Base-by-base conservation (phyloP, 2,329 filamentous ascomycete species). In the Nannizzia gypsea region DNA sequence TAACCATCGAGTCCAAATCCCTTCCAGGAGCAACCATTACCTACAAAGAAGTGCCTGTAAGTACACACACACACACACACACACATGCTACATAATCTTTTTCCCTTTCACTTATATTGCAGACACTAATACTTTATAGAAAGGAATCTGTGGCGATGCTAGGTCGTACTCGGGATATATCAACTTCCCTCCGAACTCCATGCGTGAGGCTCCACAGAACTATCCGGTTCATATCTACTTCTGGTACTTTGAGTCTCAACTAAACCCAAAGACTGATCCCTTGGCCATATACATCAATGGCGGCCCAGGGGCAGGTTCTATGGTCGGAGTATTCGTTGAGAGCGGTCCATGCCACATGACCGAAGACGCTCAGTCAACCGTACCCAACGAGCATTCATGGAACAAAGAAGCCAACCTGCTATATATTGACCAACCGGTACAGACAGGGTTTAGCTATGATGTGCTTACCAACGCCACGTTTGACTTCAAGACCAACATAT, bases 371-470 rank as follows among this genome's bases (percentile, higher is more conserved):
- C 80, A 81, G 66, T 58, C 56, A 31, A 48, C 42, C 13, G 26
- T 24, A 3, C 22, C 20, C 8, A 58, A 58, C 28, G 40, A 46
- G 31, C 38, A 58, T 50, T 81, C 81, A 2, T 86, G 81, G 78
- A 83, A 81, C 62, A 80, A 81, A 64, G 76, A 79, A 22, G 79
- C 78, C 64, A 86, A 86, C 66, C 80, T 87, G 76, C 77, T 88
- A 11, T 88, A 85, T 70, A 80, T 88, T 64, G 84, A 87, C 64
- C 79, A 86, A 67, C 84, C 80, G 17, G 77, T 76, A 6, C 76
- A 77, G n/a, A 76, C 79, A 6, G 81, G 81, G 2, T 77, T 81
- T 64, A 80, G 77, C 0, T 82, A 81, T 67, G 71, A 68, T 42
- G 58, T 55, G 26, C 31, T 60, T 5, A 44, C 50, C 17, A 55